These are phyloP conservation scores for Eucalyptus cloeziana DNA, from an alignment of 345 rosid species.

Conservation along the genomic window DNA sequence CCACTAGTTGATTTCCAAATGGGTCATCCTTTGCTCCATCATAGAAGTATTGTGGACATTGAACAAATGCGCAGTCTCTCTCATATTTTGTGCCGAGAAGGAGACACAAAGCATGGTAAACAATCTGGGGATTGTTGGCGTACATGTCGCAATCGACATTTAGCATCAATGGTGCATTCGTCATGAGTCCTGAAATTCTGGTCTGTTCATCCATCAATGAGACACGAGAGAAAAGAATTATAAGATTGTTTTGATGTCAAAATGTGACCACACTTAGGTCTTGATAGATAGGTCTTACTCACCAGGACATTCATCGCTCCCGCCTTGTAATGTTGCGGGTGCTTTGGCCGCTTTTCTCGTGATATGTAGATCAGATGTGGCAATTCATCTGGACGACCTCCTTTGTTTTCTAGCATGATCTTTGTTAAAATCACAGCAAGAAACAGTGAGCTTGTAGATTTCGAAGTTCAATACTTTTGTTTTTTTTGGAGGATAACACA, in stretches of 20 bases:
- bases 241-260: not conserved
- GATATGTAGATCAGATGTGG: slow-evolving; percentile 58
- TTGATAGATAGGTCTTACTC: not conserved
- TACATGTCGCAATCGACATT: slow-evolving; percentile 81
- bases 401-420: slow-evolving; percentile 46
- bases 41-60: slow-evolving; percentile 39
- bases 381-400: slow-evolving; percentile 9
- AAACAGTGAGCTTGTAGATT: not conserved
- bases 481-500: not conserved
- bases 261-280: not conserved
- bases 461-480: not conserved
- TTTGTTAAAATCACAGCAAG: not conserved
- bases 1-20: slow-evolving; percentile 11
- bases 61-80: slow-evolving; percentile 33
- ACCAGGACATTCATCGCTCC: slow-evolving; percentile 81
- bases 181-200: slow-evolving; percentile 63
- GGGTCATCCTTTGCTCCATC: slow-evolving; percentile 21
- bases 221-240: not conserved
- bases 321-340: slow-evolving; percentile 53
- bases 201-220: not conserved
- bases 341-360: slow-evolving; percentile 48
- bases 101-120: slow-evolving; percentile 43
- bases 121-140: slow-evolving; percentile 37
- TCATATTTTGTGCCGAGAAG: slow-evolving; percentile 8
- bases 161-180: slow-evolving; percentile 63